Evolutionary conservation across 2,329 filamentous ascomycete genomes (phyloP), one percentile per base, ranked within the genome.

Genomic region (Cladorrhinum sp.): DNA sequence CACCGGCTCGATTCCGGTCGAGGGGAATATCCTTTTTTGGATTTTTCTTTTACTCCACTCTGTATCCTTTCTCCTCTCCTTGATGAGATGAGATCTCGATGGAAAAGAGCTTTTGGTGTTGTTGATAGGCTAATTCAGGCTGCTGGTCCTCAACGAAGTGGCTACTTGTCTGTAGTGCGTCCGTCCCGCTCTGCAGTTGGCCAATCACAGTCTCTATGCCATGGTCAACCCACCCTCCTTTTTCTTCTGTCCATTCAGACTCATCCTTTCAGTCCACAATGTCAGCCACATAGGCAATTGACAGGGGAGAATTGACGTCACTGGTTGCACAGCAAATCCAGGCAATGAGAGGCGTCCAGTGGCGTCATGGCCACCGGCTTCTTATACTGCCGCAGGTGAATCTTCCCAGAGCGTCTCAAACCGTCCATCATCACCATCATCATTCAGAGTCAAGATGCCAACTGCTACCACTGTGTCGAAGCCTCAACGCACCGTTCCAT

Each of bases 1-100:
- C 54, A 57, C 39, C 54, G 54, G 54, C 54, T 57, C 54, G 54
- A 57, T 57, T 57, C 54, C 54, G 54, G 39, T 57, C 54, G 54
- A 57, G 54, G 54, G 54, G 54, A 57, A 20, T 21, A 49, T 49
- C 3, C 4, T 49, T 18, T 49, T 49, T n/a, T n/a, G n/a, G 7
- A 16, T 28, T 51, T 51, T 49, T 9, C 49, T 26, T 57, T 57
- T 49, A 26, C 24, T 26, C 39, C 39, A 16, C 12, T 48, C 26
- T 28, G 18, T 54, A 20, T 24, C n/a, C n/a, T 28, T 30, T 36
- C 6, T n/a, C 51, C 12, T 24, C 24, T 28, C 3, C 6, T n/a
- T n/a, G 16, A n/a, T 28, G 4, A 18, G n/a, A 18, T 16, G 4
- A 20, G 16, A 46, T 46, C 42, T 46, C 42, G 42, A 46, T 46